Conservation (phyloP, 2,329 filamentous ascomycete species). For the Neophaeococcomyces mojaviensis region DNA sequence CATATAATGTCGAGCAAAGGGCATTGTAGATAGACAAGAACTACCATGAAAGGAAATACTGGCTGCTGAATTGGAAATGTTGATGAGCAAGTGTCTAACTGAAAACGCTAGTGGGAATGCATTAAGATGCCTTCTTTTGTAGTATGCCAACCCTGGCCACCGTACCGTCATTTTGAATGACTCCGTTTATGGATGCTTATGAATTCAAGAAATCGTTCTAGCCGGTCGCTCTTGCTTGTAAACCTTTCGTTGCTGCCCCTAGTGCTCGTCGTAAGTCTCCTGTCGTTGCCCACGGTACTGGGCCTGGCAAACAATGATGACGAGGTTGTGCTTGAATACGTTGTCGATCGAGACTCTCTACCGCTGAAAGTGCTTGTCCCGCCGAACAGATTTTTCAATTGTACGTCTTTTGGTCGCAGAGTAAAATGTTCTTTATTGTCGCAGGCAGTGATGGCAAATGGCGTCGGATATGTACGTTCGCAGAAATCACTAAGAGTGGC, state of each 20-base stretch:
- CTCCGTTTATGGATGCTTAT: slow-evolving; percentile 2
- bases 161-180: neutral
- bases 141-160: neutral
- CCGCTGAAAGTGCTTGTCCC: neutral
- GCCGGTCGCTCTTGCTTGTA: neutral
- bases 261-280: neutral
- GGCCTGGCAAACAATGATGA: neutral
- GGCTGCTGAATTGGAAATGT: no score
- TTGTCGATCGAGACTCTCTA: neutral
- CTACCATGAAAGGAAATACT: no score
- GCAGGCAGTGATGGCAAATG: slow-evolving; percentile 1
- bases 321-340: neutral
- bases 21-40: no score
- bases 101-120: neutral
- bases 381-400: neutral
- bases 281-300: neutral
- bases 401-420: slow-evolving; percentile 1
- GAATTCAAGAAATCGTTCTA: slow-evolving; percentile 1
- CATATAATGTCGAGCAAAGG: no score
- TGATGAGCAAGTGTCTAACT: no score
- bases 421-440: neutral
- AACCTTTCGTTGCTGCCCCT: neutral
- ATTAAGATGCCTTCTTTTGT: neutral
- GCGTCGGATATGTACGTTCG: neutral
- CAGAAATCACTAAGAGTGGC: slow-evolving; percentile 5